Evolutionary conservation across 768 basidiomycete species (phyloP), one percentile per base, ranked within the genome.

Genomic region (Pholiota conissans): DNA sequence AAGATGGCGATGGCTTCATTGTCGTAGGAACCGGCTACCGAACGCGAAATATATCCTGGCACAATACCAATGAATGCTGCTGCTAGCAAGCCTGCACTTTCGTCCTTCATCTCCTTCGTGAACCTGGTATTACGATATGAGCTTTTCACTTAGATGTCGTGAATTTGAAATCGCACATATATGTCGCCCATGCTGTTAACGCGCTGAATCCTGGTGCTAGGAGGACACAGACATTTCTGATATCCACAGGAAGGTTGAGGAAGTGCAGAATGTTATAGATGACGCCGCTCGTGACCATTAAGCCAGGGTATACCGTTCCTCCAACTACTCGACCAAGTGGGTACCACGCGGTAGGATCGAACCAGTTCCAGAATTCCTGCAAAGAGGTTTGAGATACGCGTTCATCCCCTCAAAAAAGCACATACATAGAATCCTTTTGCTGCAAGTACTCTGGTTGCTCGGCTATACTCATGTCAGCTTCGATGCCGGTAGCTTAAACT

Each of bases 281-380:
- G 65, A 98, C 86, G 52, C 96, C 97, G 63, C 93, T 93, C 22
- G 97, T 99, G 26, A 92, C 93, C 97, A 98, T 99, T 35, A 98
- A 78, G 60, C 97, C 97, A 16, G 97, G 97, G 70, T 98, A 99
- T 66, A 99, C 91, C 13, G 97, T 99, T 50, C 96, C 96, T 52
- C 97, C 97, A 42, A 98, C 97, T 49, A 97, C 95, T 66, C 97
- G 93, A 45, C 97, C 97, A 0, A 99, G 86, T 10, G 97, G 97
- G 67, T 99, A 98, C 97, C 97, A 99, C 64, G 96, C 96, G 3
- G 96, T 97, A 20, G 95, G 95, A 74, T 99, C 97, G 70, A 99
- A 99, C 97, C 97, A 99, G 69, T 99, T 99, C 97, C 97, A 99
- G 76, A 99, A 98, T 86, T 91, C 96, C 94, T 97, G 61, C 14